Conservation (phyloP, 2,329 filamentous ascomycete species). For the Colletotrichum navitas region DNA sequence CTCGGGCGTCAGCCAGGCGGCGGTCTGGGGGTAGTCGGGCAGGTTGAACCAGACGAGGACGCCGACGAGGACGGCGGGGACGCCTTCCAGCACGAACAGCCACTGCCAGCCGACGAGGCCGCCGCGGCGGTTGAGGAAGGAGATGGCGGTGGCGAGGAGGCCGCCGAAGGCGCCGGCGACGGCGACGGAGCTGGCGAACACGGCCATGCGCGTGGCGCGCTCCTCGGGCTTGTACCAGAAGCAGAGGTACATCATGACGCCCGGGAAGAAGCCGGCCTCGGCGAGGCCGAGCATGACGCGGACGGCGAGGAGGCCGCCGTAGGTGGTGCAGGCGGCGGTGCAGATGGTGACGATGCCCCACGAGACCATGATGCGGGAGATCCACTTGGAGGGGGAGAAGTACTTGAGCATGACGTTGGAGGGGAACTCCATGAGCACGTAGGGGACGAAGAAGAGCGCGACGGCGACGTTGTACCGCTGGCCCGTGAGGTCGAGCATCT, state of each 20-base stretch:
- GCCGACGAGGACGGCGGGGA: conserved; percentile 49
- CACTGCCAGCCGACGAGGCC: conserved; percentile 71
- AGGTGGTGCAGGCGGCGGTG: conserved; percentile 61
- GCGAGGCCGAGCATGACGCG: conserved; percentile 65
- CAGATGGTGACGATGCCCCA: conserved; percentile 66
- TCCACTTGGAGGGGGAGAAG: conserved; percentile 52
- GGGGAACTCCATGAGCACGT: conserved; percentile 50
- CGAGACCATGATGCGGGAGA: conserved; percentile 55
- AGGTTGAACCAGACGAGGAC: conserved; percentile 50
- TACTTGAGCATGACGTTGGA: conserved; percentile 53
- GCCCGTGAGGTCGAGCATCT: conserved; percentile 49
- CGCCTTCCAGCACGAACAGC: conserved; percentile 67
- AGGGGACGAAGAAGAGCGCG: conserved; percentile 50
- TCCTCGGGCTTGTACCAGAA: conserved; percentile 74
- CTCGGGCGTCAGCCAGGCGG: conserved; percentile 49
- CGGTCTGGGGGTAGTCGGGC: conserved; percentile 53
- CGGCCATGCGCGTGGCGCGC: conserved; percentile 67
- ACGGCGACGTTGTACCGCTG: conserved; percentile 50
- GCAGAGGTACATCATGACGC: conserved; percentile 68
- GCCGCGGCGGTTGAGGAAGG: conserved; percentile 58
- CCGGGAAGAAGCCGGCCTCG: conserved; percentile 66
- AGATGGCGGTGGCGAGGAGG: conserved; percentile 66
- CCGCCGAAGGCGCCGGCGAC: conserved; percentile 72
- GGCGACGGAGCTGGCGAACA: conserved; percentile 71
- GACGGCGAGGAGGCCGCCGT: conserved; percentile 60